Evolutionary conservation across 306 rosid species (phyloP), one percentile per base, ranked within the genome.

Genomic region (Vigna radiata): DNA sequence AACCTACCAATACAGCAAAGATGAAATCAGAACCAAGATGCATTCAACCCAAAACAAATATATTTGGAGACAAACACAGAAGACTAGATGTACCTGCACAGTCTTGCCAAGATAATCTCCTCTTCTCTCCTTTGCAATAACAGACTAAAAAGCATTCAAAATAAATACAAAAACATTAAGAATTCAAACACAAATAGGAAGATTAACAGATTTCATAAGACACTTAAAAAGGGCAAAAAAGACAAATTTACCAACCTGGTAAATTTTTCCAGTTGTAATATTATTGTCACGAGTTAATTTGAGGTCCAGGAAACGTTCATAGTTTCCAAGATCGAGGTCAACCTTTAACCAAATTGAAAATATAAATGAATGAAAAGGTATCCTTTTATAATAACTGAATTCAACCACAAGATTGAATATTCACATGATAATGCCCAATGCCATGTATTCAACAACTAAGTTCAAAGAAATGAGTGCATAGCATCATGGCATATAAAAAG

Each of bases 291-390:
- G 66, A 62, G 82, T 79, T 70, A 79, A 79, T 41, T 86, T 91
- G 75, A 78, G 81, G 68, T 91, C 92, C 62, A 89, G 78, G 86
- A 91, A 91, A 27, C 94, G 89, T 83, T 91, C 92, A 80, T 91
- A 91, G 75, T 91, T 91, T 82, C 97, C 97, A 16, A 91, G 89
- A 84, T 91, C 97, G 53, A 91, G 95, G 89, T 91, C 97, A 80
- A 91, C 97, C 95, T 91, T 80, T 81, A 85, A 61, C 63, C 63
- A 69, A n/a, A 58, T 62, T 18, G 49, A 23, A 68, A 83, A 54
- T 7, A 43, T 49, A 36, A 73, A 67, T 58, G 76, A 70, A 59
- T 29, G 27, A 44, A 29, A 53, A 21, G 36, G 53, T 14, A 68
- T 60, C 43, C 29, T 67, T 64, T 59, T 65, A 25, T 63, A 31